Percentiles rank a stretch among this genome's conserved stretches.
These are phyloP conservation scores for Leptomonas pyrrhocoris DNA, from an alignment of 208 protist genomes.

Conservation along the genomic window DNA sequence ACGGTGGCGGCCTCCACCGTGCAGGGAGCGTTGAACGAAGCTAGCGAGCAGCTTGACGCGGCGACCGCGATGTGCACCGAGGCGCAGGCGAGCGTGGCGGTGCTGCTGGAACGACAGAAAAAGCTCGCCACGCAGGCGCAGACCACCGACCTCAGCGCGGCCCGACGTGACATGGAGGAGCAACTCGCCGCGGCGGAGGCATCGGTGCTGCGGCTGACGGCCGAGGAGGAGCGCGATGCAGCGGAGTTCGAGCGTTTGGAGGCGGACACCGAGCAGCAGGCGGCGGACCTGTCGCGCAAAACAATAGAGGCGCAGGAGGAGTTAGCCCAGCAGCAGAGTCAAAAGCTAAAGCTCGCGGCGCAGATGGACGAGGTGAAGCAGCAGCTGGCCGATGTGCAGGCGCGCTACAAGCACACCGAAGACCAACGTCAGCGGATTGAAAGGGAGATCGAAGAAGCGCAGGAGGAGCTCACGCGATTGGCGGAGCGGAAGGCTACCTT, in stretches of 20 bases:
- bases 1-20: slow-evolving; percentile 32
- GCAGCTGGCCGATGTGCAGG: slow-evolving; percentile 53
- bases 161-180: slow-evolving; percentile 50
- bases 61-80: slow-evolving; percentile 36
- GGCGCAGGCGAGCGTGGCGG: slow-evolving; percentile 29
- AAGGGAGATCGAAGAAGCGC: slow-evolving; percentile 77
- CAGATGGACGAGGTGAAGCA: slow-evolving; percentile 40
- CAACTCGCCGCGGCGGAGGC: slow-evolving; percentile 60
- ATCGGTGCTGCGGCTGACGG: slow-evolving; percentile 36
- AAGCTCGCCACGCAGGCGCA: slow-evolving; percentile 46
- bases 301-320: slow-evolving; percentile 65
- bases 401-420: slow-evolving; percentile 40
- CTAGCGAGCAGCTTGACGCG: slow-evolving; percentile 43
- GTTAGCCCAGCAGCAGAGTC: slow-evolving; percentile 46
- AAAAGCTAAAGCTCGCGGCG: slow-evolving; percentile 36
- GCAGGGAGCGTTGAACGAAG: slow-evolving; percentile 36
- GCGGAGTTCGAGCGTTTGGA: slow-evolving; percentile 78
- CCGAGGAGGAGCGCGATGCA: slow-evolving; percentile 57
- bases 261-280: slow-evolving; percentile 75
- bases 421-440: slow-evolving; percentile 67
- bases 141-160: slow-evolving; percentile 41
- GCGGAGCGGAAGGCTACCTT: slow-evolving; percentile 60
- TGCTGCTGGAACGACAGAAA: slow-evolving; percentile 37
- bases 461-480: slow-evolving; percentile 71
- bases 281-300: slow-evolving; percentile 54